These are phyloP conservation scores for Penicillium concentricum DNA, from an alignment of 2,329 filamentous ascomycete species.

Conservation along the genomic window DNA sequence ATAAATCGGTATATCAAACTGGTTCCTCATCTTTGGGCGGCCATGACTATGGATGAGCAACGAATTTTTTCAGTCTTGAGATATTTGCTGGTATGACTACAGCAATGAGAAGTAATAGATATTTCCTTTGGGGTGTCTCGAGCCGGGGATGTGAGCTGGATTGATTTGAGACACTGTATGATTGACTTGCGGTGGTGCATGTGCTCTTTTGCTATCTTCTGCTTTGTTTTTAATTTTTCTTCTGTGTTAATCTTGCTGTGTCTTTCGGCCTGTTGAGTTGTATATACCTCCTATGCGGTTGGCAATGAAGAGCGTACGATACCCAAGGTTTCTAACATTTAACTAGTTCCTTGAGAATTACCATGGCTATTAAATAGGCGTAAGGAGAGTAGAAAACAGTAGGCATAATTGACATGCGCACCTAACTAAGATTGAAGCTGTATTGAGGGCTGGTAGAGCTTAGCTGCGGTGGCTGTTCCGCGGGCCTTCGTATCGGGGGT, in stretches of 20 bases:
- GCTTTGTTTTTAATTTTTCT: constrained; percentile 25
- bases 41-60: constrained; percentile 14
- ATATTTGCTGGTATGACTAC: constrained; percentile 13
- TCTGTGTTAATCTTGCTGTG: constrained; percentile 24
- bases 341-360: background rate
- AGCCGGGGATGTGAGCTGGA: constrained; percentile 10
- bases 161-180: constrained; percentile 10
- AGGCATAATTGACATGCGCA: background rate
- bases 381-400: background rate
- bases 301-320: constrained; percentile 42
- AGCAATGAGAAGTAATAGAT: constrained; percentile 17
- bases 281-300: constrained; percentile 40
- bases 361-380: background rate
- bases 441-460: background rate
- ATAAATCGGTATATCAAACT: constrained; percentile 10
- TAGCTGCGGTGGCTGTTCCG: constrained; percentile 2
- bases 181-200: constrained; percentile 10
- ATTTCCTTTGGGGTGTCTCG: constrained; percentile 8
- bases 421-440: background rate
- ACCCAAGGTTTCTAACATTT: constrained; percentile 31
- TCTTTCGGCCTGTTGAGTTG: constrained; percentile 30
- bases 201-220: constrained; percentile 19
- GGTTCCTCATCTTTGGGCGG: constrained; percentile 2
- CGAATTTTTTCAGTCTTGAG: constrained; percentile 16
- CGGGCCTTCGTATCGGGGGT: constrained; percentile 24